These are phyloP conservation scores for Populus tremula DNA, from an alignment of 345 rosid species.

Conservation along the genomic window DNA sequence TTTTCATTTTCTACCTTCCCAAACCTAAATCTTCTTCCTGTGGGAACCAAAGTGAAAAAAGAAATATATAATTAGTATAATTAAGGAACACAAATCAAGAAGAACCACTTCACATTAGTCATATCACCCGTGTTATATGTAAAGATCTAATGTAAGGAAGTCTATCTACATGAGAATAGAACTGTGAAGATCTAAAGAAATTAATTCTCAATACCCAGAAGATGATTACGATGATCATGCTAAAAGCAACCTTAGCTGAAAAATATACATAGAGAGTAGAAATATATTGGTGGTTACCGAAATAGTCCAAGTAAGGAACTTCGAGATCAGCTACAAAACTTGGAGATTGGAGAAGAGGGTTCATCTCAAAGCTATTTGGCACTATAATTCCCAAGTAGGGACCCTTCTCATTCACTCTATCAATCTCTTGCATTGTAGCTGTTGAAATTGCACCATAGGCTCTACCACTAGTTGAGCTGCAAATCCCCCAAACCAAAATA, in stretches of 20 bases:
- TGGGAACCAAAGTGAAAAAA: neutral
- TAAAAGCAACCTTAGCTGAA: too few relatives aligned
- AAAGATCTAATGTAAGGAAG: too few relatives aligned
- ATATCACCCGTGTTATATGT: too few relatives aligned
- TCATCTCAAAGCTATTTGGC: conserved; percentile 74
- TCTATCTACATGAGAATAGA: too few relatives aligned
- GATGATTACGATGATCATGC: too few relatives aligned
- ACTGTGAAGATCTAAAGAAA: too few relatives aligned
- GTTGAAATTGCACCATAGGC: conserved; percentile 34
- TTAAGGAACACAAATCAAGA: neutral
- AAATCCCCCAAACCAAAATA: conserved; percentile 22
- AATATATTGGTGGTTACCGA: conserved; percentile 34
- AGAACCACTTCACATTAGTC: neutral
- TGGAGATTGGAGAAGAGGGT: conserved; percentile 61
- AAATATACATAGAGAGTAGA: neutral
- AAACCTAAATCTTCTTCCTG: conserved; percentile 65
- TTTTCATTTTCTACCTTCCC: conserved; percentile 41
- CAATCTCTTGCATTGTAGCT: conserved; percentile 24
- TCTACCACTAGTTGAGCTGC: conserved; percentile 5
- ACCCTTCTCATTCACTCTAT: conserved; percentile 40
- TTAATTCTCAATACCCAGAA: too few relatives aligned
- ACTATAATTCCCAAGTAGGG: conserved; percentile 64
- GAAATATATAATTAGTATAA: neutral
- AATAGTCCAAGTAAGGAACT: conserved; percentile 50
- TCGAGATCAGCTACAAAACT: conserved; percentile 38